Base-by-base conservation (phyloP, 1,284 basidiomycete species). In the Cryptococcus depauperatus region DNA sequence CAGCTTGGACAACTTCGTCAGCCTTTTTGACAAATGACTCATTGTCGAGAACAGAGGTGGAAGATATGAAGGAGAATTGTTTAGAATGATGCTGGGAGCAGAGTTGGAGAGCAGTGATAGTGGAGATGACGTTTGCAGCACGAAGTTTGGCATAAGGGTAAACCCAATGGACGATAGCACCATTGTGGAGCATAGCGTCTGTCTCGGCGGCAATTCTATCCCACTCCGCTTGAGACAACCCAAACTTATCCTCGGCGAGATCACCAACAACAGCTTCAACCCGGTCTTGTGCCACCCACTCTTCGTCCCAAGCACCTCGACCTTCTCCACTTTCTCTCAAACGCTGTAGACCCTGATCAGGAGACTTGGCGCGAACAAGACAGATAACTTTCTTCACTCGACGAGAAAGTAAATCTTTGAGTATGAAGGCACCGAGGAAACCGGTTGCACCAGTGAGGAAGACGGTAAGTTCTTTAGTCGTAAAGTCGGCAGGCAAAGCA, bases 91-190 rank as follows among this genome's bases (percentile, higher is more conserved):
- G 76, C 3, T 81, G 62, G 4, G 74, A 78, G 11, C 88, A 88
- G 25, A 99, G 78, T 40, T 86, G 79, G 43, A 96, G 77, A 2
- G 82, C 81, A 2, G 84, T 84, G 45, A 97, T 62, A 2, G 95
- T 98, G 0, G 85, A 84, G 3, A 92, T 65, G 11, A 98, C 95
- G 65, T 98, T 99, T 23, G 92, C 81, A 1, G 84, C 77, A 14
- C 92, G 84, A 29, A 99, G 77, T 69, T 84, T 90, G 66, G 89
- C 84, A 72, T 99, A 99, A 0, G 92, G 90, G 70, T 97, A 98
- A 3, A 98, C 89, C 95, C 95, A 99, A 66, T 98, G 95, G 13
- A 98, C 95, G 66, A 98, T 73, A 19, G 95, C 95, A 37, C 95
- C 95, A 61, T 99, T 99, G 69, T 98, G 95, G 45, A 98, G 66